Evolutionary conservation across 1,284 basidiomycete genomes (phyloP).

Genomic region (Cutaneotrichosporon cyanovorans): DNA sequence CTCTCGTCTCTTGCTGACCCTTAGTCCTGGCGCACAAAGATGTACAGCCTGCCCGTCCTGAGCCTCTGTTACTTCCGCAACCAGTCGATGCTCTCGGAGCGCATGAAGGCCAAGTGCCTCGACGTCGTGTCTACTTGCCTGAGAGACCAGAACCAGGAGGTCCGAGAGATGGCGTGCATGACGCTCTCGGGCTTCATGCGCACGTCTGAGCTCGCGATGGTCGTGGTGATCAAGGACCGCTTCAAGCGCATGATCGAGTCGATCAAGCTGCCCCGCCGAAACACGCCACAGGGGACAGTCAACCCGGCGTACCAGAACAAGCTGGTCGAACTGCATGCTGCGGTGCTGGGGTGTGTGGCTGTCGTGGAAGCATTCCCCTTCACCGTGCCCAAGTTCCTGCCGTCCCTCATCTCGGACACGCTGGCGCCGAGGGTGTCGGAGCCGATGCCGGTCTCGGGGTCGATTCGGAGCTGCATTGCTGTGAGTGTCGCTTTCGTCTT

Average conservation of each 20-base stretch:
- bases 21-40: conserved; percentile 49
- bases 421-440: conserved; percentile 65
- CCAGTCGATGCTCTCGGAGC: conserved; percentile 63
- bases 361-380: conserved; percentile 56
- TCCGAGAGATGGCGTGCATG: conserved; percentile 85
- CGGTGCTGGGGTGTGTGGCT: conserved; percentile 67
- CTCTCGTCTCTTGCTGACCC: not conserved
- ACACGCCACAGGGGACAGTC: conserved; percentile 50
- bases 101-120: conserved; percentile 62
- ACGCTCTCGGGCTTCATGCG: conserved; percentile 83
- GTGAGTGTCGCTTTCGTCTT: conserved; percentile 35
- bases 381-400: conserved; percentile 57
- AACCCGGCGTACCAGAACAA: conserved; percentile 63
- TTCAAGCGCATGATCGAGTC: conserved; percentile 62
- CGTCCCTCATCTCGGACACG: conserved; percentile 36
- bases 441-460: conserved; percentile 83
- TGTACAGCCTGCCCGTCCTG: conserved; percentile 49
- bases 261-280: conserved; percentile 62
- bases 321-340: conserved; percentile 73
- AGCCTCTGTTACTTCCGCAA: conserved; percentile 52
- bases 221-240: conserved; percentile 77
- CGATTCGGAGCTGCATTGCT: conserved; percentile 78
- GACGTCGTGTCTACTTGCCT: conserved; percentile 57
- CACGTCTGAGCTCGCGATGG: conserved; percentile 84
- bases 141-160: conserved; percentile 85